Percentiles rank a stretch among this genome's conserved stretches.
Conservation (phyloP, 129 eudicot genomes). For the Solidago caesia region DNA sequence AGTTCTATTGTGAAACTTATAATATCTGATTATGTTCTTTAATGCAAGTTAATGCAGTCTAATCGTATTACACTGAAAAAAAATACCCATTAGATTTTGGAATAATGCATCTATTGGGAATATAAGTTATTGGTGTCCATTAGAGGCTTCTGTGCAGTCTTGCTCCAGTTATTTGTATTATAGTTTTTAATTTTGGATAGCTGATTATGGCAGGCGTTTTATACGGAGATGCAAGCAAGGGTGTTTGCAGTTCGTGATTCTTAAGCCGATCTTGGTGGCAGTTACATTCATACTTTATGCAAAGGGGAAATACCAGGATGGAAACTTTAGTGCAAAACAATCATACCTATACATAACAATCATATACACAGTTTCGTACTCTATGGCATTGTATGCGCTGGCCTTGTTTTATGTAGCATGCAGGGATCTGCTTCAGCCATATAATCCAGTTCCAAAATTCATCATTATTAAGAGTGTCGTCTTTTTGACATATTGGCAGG, state of each 20-base stretch:
- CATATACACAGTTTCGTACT: constrained; percentile 80
- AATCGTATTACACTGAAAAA: background rate
- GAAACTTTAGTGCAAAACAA: constrained; percentile 78
- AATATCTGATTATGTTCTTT: background rate
- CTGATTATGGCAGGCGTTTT: constrained; percentile 75
- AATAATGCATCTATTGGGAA: background rate
- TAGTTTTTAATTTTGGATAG: constrained; percentile 1
- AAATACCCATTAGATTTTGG: background rate
- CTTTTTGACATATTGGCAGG: constrained; percentile 99
- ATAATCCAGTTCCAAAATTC: constrained; percentile 94
- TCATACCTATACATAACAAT: constrained; percentile 91
- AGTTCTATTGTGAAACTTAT: constrained; percentile 25
- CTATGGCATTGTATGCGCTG: constrained; percentile 86
- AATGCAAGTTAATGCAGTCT: background rate
- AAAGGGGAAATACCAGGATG: constrained; percentile 89
- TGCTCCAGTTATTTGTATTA: background rate
- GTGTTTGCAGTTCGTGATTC: constrained; percentile 91
- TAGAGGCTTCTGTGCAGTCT: too few relatives aligned
- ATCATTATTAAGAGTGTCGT: constrained; percentile 87
- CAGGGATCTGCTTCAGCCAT: constrained; percentile 89
- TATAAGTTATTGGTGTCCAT: too few relatives aligned
- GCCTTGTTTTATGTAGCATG: constrained; percentile 94
- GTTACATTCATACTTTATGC: constrained; percentile 76
- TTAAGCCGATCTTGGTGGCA: constrained; percentile 80
- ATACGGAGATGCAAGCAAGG: constrained; percentile 97